These are phyloP conservation scores for Salinomyces thailandicus DNA, from an alignment of 2,329 filamentous ascomycete species.

Conservation along the genomic window DNA sequence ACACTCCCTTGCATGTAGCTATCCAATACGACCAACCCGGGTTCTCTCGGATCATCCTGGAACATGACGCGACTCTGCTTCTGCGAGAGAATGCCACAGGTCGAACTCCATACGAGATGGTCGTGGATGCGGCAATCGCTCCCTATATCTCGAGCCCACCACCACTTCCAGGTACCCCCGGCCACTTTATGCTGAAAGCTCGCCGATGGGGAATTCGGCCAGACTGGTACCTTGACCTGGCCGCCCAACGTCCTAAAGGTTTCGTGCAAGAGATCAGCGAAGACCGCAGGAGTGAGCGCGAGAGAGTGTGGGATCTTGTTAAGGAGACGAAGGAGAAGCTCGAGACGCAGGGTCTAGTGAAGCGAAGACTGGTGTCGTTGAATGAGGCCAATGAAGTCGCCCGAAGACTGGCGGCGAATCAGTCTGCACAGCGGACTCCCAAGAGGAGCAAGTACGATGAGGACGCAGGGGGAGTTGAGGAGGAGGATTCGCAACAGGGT, in stretches of 20 bases:
- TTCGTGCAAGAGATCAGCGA: conserved; percentile 15
- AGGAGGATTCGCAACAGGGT: background rate
- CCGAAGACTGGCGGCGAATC: conserved; percentile 20
- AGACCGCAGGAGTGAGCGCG: conserved; percentile 8
- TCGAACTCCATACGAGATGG: conserved; percentile 59
- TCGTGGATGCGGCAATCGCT: conserved; percentile 44
- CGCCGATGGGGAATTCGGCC: background rate
- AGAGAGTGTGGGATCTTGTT: conserved; percentile 30
- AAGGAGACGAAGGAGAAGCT: conserved; percentile 19
- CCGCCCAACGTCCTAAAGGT: conserved; percentile 5
- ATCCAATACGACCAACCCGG: conserved; percentile 34
- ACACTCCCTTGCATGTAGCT: conserved; percentile 53
- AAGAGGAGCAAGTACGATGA: no score
- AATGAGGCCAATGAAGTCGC: conserved; percentile 53
- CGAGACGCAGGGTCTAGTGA: conserved; percentile 20
- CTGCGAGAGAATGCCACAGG: conserved; percentile 67
- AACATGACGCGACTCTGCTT: conserved; percentile 48
- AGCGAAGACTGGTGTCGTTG: conserved; percentile 46
- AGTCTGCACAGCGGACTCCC: background rate
- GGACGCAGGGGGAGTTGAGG: no score
- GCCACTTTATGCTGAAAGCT: background rate
- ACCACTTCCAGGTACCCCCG: conserved; percentile 3
- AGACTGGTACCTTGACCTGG: conserved; percentile 5
- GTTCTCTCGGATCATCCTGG: conserved; percentile 46
- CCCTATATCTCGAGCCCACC: conserved; percentile 5